Base-by-base conservation (phyloP, 805 yeast species). In the Candida vaughaniae region DNA sequence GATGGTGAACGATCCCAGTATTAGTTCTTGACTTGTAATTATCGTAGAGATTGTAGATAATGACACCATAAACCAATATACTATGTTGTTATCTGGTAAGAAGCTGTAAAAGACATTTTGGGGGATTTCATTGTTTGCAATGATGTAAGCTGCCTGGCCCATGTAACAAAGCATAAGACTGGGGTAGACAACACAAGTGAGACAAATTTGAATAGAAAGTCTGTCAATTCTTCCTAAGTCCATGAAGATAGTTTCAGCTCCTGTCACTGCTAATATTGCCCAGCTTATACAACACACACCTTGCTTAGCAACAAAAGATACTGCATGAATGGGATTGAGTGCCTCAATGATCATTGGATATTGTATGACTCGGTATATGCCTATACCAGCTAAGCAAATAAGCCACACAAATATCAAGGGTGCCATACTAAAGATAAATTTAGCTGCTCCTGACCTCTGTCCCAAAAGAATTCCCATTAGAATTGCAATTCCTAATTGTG, bases 231-330 rank as follows among this genome's bases (percentile, higher is more conserved):
- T 80, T 3, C 82, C 78, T 34, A 77, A 62, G 53, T 78, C 83
- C 2, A 82, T 80, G 58, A 78, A 79, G 78, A 78, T 72, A 5
- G 83, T 82, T 45, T 78, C 84, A 3, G 75, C 62, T 22, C 84
- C 84, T 0, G 85, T 77, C 17, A 78, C 56, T 1, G 78, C 61
- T 29, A 78, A 67, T 73, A 78, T 69, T 3, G 75, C 73, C 3
- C 75, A 71, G 8, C 75, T 68, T 22, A 78, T 58, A 2, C 65
- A 58, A 48, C 70, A 76, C 19, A 72, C 56, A 15, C 65, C 67
- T 3, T 67, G 63, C 8, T 51, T 44, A 31, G 51, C 58, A 42
- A 78, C 54, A 25, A 66, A 64, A n/a, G 60, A 46, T 33, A 75
- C 61, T 1, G 82, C 83, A 46, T 71, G 70, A 34, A 59, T 55